These are phyloP conservation scores for Cutaneotrichosporon mucoides DNA, from an alignment of 1,284 basidiomycete species.

Conservation along the genomic window DNA sequence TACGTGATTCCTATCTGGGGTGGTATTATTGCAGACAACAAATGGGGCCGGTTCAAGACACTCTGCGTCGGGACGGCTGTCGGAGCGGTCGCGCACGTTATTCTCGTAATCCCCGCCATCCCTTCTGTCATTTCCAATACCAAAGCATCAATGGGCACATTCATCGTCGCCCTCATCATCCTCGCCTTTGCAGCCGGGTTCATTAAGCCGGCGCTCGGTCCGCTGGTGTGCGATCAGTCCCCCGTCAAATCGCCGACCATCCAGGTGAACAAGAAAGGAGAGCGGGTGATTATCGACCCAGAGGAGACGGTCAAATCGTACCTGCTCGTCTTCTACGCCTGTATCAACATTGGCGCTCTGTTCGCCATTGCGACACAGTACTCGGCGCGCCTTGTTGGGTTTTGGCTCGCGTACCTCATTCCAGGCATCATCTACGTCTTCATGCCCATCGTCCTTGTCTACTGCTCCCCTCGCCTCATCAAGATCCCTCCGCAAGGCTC, in stretches of 20 bases:
- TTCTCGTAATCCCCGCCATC: conserved; percentile 44
- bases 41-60: conserved; percentile 71
- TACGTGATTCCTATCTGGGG: conserved; percentile 37
- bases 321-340: conserved; percentile 40
- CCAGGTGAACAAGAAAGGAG: conserved; percentile 33
- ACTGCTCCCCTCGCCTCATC: conserved; percentile 21
- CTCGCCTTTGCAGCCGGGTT: conserved; percentile 47
- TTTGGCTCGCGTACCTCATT: conserved; percentile 52
- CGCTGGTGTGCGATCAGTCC: conserved; percentile 49
- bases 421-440: conserved; percentile 51
- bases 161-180: conserved; percentile 47
- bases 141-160: conserved; percentile 23
- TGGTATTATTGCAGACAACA: conserved; percentile 58
- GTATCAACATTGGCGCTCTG: conserved; percentile 48
- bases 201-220: conserved; percentile 48
- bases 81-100: conserved; percentile 40
- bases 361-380: conserved; percentile 45
- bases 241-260: conserved; percentile 42
- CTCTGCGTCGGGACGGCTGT: conserved; percentile 53
- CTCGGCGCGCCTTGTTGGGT: conserved; percentile 45
- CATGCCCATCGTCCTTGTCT: conserved; percentile 36
- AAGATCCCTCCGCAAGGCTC: conserved; percentile 52
- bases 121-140: conserved; percentile 36
- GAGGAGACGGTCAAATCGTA: conserved; percentile 41
- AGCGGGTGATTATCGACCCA: conserved; percentile 48